These are phyloP conservation scores for Herpetomonas samuelpessoai DNA, from an alignment of 208 protist species.

Conservation along the genomic window DNA sequence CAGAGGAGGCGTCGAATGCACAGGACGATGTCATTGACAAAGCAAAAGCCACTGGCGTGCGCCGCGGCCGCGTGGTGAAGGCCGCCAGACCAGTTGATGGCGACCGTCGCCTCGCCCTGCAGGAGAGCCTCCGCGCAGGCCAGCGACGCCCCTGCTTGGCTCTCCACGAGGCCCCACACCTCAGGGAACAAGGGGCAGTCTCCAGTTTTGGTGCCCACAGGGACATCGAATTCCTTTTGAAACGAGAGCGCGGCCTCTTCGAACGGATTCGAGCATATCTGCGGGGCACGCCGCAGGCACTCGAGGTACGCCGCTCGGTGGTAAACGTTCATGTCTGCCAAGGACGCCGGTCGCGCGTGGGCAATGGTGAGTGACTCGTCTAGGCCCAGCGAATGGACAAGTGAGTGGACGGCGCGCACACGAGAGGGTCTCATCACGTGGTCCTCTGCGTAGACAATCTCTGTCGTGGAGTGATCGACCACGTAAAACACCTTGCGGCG, in stretches of 20 bases:
- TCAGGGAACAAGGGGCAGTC: slow-evolving; percentile 84
- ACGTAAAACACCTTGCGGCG: slow-evolving; percentile 70
- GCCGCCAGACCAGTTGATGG: slow-evolving; percentile 99
- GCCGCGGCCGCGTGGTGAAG: slow-evolving; percentile 96
- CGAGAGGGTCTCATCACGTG: slow-evolving; percentile 80
- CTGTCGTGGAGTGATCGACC: slow-evolving; percentile 62
- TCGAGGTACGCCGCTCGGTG: slow-evolving; percentile 74
- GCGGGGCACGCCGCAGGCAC: slow-evolving; percentile 51
- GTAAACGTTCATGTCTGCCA: slow-evolving; percentile 61
- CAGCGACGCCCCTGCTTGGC: slow-evolving; percentile 90
- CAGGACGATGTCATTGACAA: slow-evolving; percentile 99
- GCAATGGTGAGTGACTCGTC: slow-evolving; percentile 53
- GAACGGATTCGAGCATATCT: slow-evolving; percentile 70
- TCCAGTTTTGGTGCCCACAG: slow-evolving; percentile 43
- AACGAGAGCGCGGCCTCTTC: slow-evolving; percentile 49
- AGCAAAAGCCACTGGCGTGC: slow-evolving; percentile 99
- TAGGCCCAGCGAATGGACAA: slow-evolving; percentile 73
- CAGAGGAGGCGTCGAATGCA: slow-evolving; percentile 99
- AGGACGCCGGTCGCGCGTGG: slow-evolving; percentile 50
- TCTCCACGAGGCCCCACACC: slow-evolving; percentile 71
- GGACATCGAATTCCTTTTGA: slow-evolving; percentile 81
- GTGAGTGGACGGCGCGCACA: slow-evolving; percentile 59
- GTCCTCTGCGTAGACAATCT: slow-evolving; percentile 65
- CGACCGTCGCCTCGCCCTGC: slow-evolving; percentile 88
- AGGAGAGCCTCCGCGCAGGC: slow-evolving; percentile 95